Evolutionary conservation across 768 basidiomycete genomes (phyloP), one percentile per base, ranked within the genome.

Genomic region (Mycena maculata): DNA sequence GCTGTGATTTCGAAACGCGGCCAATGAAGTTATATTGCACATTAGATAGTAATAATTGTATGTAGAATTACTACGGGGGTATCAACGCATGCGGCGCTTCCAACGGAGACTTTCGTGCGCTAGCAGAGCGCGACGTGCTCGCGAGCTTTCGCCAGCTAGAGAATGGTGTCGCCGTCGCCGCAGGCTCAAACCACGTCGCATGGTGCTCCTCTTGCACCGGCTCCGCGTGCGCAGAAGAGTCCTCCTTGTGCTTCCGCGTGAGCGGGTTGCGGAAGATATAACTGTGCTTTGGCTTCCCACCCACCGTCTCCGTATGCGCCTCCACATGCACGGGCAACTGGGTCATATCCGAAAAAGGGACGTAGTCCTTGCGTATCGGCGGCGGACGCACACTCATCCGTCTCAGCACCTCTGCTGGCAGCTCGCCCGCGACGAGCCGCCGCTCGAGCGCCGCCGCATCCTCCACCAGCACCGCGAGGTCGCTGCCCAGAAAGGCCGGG

Each of bases 391-490:
- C 48, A 39, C 68, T 65, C 48, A 65, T 25, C 6, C 69, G 60
- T 45, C 60, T 49, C 22, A 66, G 13, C 11, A 33, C 45, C 38
- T 67, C 65, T 9, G 65, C 57, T 4, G 64, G 64, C 18, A 66
- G 69, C 23, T 63, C 64, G 11, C 68, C 68, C 0, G 68, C 64
- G 11, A 63, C 28, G 6, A 70, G 30, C 36, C 39, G 22, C 3
- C 56, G 60, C 58, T 70, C 69, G 10, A 70, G 62, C 53, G 60
- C 56, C 25, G 65, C 69, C 30, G 69, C 59, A 28, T 64, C 53
- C 33, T 28, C 30, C 4, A 67, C n/a, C 25, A 70, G 69, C 9
- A 30, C 56, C 22, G 25, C 48, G 16, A 70, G 62, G 13, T 52
- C 60, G 31, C 42, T 38, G 54, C 45, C 56, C 41, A 48, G 27